Evolutionary conservation across 2,329 filamentous ascomycete genomes (phyloP).

Genomic region (Phialophora macrospora): DNA sequence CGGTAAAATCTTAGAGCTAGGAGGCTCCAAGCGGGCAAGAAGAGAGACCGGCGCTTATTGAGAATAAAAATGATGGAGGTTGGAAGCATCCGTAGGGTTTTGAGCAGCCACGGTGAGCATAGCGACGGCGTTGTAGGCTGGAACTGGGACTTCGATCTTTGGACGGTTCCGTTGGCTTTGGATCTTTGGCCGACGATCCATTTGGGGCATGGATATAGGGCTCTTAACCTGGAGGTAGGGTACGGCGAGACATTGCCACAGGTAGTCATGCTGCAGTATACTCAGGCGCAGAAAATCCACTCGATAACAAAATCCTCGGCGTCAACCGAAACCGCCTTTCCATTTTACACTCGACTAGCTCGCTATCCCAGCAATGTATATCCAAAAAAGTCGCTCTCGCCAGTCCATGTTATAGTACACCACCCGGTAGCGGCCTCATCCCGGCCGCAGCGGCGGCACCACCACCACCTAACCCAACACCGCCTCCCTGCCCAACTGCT

Average conservation of each 20-base stretch:
- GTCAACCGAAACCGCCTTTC: not conserved
- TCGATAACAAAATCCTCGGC: not conserved
- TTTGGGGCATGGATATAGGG: not conserved
- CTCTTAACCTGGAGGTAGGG: not conserved
- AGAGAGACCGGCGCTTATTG: not conserved
- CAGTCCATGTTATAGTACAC: constrained; percentile 3
- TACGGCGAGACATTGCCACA: not conserved
- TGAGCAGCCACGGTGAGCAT: constrained; percentile 3
- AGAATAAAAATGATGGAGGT: not conserved
- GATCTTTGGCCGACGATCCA: not conserved
- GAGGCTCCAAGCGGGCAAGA: not conserved
- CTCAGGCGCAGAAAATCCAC: not conserved
- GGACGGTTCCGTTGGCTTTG: not conserved
- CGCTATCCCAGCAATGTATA: constrained; percentile 1
- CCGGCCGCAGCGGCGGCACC: constrained; percentile 18
- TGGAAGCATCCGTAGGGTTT: not conserved
- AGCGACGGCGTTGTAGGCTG: constrained; percentile 1
- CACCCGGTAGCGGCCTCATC: constrained; percentile 21
- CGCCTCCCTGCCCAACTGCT: constrained; percentile 14
- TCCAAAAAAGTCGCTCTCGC: not conserved
- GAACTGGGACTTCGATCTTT: not conserved
- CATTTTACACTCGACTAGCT: not conserved
- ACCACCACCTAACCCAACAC: constrained; percentile 16
- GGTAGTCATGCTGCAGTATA: not conserved
- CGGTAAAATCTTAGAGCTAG: not conserved